Base-by-base conservation (phyloP, 352 stramenopile species). In the Aphanomyces stellatus region DNA sequence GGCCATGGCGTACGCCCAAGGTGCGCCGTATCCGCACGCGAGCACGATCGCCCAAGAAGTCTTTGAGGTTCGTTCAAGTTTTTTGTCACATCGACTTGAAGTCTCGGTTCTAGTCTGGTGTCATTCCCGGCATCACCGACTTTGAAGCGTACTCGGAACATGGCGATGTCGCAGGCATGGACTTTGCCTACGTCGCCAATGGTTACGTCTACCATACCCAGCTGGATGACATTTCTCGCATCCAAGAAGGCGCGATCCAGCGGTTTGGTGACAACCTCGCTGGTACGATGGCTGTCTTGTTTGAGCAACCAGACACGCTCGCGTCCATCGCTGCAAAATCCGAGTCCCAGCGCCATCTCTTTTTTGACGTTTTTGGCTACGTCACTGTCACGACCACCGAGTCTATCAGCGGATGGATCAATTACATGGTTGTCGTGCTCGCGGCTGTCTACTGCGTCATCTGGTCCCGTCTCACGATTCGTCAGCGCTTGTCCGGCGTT, bases 141-240 rank as follows among this genome's bases (percentile, higher is more conserved):
- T 91, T 85, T 62, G 77, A 79, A 35, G 77, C 88, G 5, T 91
- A 91, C 64, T 74, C 79, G 17, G 80, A 90, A 11, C 37, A 46
- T 19, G 37, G 37, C 7, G 76, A 74, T 31, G 76, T 91, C n/a
- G 78, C 83, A 13, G 83, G 83, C 22, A 91, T 91, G 81, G 83
- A 91, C 60, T 90, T 91, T 69, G 83, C 83, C 2, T 91, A 88
- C 62, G 86, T 91, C 34, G 76, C 80, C 11, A 91, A 91, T 35
- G 83, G 83, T 4, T 91, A 91, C 64, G 83, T 91, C 17, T 91
- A 91, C 65, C 83, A 91, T 73, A 91, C 83, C 7, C 69, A 51
- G 22, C 42, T 91, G 15, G 83, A 91, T 49, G 83, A 88, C 64
- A 73, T 87, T 5, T 87, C 81, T 3, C 79, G 78, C 5, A 91